Evolutionary conservation across 2,329 filamentous ascomycete species (phyloP), one percentile per base, ranked within the genome.

Genomic region (Plectosphaerella cucumerina): DNA sequence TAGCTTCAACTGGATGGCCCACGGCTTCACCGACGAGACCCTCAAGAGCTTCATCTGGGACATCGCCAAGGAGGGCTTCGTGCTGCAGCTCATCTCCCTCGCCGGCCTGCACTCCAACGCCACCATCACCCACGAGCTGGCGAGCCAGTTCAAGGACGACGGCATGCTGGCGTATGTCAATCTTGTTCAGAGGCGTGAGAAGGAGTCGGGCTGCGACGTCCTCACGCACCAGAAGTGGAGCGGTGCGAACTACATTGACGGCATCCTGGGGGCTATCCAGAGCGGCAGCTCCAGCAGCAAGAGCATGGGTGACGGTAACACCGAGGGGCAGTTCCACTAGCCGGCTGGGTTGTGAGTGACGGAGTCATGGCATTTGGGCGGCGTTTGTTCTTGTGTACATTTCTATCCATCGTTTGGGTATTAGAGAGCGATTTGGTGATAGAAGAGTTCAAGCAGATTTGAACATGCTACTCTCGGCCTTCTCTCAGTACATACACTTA

Each of bases 91-190:
- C 23, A 80, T 87, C 53, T 85, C 81, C 15, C 73, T 87, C 14
- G 84, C 85, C 0, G 84, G 84, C 15, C 64, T 87, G 49, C 84
- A 87, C 67, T 84, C 80, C 58, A 86, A 79, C 39, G 84, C 84
- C 4, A 78, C 81, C 15, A 80, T 82, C 46, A 80, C 80, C 17
- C 79, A 85, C 52, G 89, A 97, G 72, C 77, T 99, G 17, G 87
- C 90, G 10, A 82, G 82, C 53, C 81, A 77, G 6, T 99, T 96
- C 75, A 95, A 90, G 74, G 81, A 85, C 14, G 88, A 97, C 50
- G 94, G 94, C 50, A 99, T 99, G 94, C 79, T 94, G 62, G 93
- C 94, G 1, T 99, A 99, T 64, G 94, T 97, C n/a, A 89, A 96
- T 53, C 73, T 97, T 1, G 86, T 99, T 37, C 94, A 99, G 71